Conservation (phyloP, 2,329 filamentous ascomycete genomes). For the Phyllachora maydis region DNA sequence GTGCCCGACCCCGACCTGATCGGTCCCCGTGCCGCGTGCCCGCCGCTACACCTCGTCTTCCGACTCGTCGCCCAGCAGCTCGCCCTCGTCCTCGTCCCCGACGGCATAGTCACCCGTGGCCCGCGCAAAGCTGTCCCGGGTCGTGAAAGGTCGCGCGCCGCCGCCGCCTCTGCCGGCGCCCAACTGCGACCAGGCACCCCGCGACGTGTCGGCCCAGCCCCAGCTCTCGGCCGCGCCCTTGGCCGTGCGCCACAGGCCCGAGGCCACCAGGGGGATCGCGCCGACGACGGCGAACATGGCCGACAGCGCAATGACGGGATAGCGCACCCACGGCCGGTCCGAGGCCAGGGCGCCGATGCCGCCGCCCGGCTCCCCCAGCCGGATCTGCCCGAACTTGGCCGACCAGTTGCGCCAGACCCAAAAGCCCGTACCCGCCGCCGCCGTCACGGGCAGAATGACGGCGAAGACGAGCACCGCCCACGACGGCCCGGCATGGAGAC, state of each 20-base stretch:
- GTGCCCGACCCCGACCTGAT: too few relatives aligned
- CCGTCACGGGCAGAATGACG: constrained; percentile 51
- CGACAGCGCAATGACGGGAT: constrained; percentile 57
- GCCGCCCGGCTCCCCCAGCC: constrained; percentile 50
- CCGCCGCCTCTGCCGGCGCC: too few relatives aligned
- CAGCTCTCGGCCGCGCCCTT: constrained; percentile 27
- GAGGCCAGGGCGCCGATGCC: constrained; percentile 30
- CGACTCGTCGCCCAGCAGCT: constrained; percentile 80
- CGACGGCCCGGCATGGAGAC: constrained; percentile 41
- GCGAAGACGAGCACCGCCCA: constrained; percentile 70
- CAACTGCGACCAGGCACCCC: constrained; percentile 28
- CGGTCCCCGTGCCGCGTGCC: too few relatives aligned
- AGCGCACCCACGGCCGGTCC: constrained; percentile 59
- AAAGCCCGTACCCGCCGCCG: constrained; percentile 57
- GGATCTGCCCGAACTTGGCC: constrained; percentile 79
- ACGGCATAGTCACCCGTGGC: constrained; percentile 72
- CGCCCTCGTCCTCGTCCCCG: constrained; percentile 86
- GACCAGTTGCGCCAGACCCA: constrained; percentile 74
- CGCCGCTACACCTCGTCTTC: constrained; percentile 82
- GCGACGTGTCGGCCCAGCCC: constrained; percentile 14
- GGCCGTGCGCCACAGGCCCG: constrained; percentile 50
- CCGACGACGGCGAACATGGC: constrained; percentile 37
- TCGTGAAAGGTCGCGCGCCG: constrained; percentile 55
- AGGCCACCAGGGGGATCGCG: constrained; percentile 48
- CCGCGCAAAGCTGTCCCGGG: constrained; percentile 71